Base-by-base conservation (phyloP, 2,329 filamentous ascomycete genomes). In the Colletotrichum trifolii region DNA sequence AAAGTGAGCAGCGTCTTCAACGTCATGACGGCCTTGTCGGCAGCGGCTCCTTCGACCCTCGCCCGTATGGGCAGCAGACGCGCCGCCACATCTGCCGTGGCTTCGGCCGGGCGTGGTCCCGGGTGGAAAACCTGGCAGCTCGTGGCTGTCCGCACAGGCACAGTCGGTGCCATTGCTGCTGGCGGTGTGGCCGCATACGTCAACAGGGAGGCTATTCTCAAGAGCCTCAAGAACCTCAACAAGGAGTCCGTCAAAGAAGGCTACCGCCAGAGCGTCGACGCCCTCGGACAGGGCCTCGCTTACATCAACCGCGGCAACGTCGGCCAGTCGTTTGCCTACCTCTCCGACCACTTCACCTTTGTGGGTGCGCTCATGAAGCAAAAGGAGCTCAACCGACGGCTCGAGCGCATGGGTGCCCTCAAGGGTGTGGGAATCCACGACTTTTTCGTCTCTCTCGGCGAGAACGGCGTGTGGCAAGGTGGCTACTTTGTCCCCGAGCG, bases 271-370 rank as follows among this genome's bases (percentile, higher is more conserved):
- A 74, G 81, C 33, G 77, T 85, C 38, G 83, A 82, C 59, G 77
- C 81, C 2, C 74, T 85, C 33, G 83, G 82, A 11, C 83, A 86
- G 66, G 85, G 83, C 2, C 77, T 86, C 8, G 84, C 84, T 10
- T 87, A 87, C 68, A 80, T 87, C 73, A 87, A 86, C 72, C 79
- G 83, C 7, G 84, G 85, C 12, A 87, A 84, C 46, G 84, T 87
- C 2, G 89, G 89, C 2, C 85, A 88, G 59, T 92, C 92, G 1
- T 91, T 93, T 69, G 86, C 84, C 15, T 97, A 93, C 89, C 87
- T 94, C 4, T 89, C 90, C 0, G 91, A 91, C 13, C 94, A 97
- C 75, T 87, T 97, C 55, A 92, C 93, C 40, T 97, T 97, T 71
- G 91, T 97, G 1, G 92, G 93, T 0, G 90, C 91, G 49, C 83